A percentile compares a stretch with the other conserved stretches of the same genome.
Conservation (phyloP, 768 basidiomycete genomes). For the Cubamyces lactineus region DNA sequence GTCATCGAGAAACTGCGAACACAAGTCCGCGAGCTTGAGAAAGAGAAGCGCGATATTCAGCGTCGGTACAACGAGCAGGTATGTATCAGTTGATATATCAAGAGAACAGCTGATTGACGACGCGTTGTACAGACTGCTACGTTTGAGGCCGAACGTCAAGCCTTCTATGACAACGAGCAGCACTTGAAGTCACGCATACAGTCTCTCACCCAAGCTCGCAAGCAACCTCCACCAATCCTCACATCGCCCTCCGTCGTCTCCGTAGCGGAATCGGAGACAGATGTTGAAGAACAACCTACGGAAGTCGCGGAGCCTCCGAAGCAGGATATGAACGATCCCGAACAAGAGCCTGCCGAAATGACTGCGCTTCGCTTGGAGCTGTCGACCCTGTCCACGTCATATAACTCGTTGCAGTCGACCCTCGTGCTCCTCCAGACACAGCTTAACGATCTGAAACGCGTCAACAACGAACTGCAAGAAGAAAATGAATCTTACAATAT, state of each 20-base stretch:
- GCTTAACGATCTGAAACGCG: conserved; percentile 82
- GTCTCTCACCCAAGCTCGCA: conserved; percentile 70
- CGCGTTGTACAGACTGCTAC: conserved; percentile 62
- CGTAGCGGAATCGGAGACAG: conserved; percentile 33
- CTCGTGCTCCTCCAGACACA: conserved; percentile 84
- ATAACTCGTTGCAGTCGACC: conserved; percentile 81
- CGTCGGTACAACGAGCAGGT: conserved; percentile 92
- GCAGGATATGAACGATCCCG: conserved; percentile 63
- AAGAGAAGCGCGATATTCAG: conserved; percentile 81
- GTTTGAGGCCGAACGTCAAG: conserved; percentile 90
- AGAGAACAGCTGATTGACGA: conserved; percentile 5
- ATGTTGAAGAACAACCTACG: conserved; percentile 49
- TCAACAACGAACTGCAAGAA: conserved; percentile 88
- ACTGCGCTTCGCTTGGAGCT: conserved; percentile 81
- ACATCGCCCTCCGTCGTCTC: conserved; percentile 35
- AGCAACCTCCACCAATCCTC: conserved; percentile 43
- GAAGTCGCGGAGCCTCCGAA: conserved; percentile 36
- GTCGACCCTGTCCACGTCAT: conserved; percentile 84
- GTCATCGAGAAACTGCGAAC: conserved; percentile 79
- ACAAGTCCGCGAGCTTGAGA: conserved; percentile 85
- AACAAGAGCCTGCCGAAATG: conserved; percentile 86
- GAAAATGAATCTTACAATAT: conserved; percentile 98
- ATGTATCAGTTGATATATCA: conserved; percentile 23
- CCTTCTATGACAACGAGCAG: conserved; percentile 92
- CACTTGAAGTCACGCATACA: conserved; percentile 91